Conservation (phyloP, 1,284 basidiomycete genomes). For the Ceratobasidium sp. region DNA sequence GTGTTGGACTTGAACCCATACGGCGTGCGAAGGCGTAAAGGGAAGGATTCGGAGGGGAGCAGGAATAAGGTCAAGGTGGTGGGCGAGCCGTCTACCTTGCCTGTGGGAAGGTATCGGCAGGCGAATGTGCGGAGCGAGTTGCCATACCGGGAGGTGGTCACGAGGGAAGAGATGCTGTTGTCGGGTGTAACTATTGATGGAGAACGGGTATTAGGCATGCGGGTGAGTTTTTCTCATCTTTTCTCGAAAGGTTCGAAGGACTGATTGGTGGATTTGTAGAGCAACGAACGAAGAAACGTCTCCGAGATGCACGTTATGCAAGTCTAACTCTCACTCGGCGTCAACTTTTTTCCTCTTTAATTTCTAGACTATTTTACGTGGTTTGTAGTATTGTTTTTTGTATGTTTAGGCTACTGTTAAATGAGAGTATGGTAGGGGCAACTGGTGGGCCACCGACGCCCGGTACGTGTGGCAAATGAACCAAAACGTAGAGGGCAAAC, state of each 20-base stretch:
- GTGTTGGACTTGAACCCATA: slow-evolving; percentile 41
- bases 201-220: slow-evolving; percentile 39
- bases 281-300: slow-evolving; percentile 37
- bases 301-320: slow-evolving; percentile 45
- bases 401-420: not conserved
- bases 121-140: slow-evolving; percentile 24
- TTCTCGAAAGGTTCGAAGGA: not conserved
- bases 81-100: slow-evolving; percentile 2
- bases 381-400: slow-evolving; percentile 1
- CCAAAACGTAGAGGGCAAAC: no score
- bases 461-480: no score
- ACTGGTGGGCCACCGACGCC: no score
- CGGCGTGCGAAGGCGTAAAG: slow-evolving; percentile 20
- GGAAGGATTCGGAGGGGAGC: slow-evolving; percentile 2
- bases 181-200: slow-evolving; percentile 43
- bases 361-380: not conserved
- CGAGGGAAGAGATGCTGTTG: slow-evolving; percentile 33
- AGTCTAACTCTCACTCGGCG: not conserved
- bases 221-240: slow-evolving; percentile 25
- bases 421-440: no score
- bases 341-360: not conserved
- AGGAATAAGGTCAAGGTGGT: slow-evolving; percentile 7
- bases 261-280: slow-evolving; percentile 23
- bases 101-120: slow-evolving; percentile 33
- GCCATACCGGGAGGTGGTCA: slow-evolving; percentile 40